Percentiles rank a stretch among this genome's conserved stretches.
These are phyloP conservation scores for Wallacemonas sp. DNA, from an alignment of 208 protist genomes.

Conservation along the genomic window DNA sequence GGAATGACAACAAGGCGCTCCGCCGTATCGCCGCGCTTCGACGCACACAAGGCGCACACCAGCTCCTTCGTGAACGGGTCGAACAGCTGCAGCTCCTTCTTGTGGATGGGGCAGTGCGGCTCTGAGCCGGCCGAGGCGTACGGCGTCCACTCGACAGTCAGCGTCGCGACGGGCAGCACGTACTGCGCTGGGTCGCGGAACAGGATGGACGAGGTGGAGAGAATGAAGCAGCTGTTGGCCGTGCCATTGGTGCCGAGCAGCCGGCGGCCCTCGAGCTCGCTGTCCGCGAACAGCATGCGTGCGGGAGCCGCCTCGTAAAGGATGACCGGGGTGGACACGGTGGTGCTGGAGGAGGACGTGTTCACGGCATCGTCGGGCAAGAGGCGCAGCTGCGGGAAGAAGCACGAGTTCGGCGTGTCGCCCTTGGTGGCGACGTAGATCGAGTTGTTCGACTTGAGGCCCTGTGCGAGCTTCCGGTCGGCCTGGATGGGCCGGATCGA, in stretches of 20 bases:
- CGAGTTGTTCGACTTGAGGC: constrained; percentile 58
- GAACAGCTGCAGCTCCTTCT: constrained; percentile 80
- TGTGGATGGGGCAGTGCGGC: constrained; percentile 79
- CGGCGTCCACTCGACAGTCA: constrained; percentile 76
- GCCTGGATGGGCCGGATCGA: constrained; percentile 57
- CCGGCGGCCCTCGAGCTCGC: constrained; percentile 61
- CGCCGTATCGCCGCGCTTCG: constrained; percentile 16
- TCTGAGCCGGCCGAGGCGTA: constrained; percentile 62
- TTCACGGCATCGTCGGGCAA: constrained; percentile 50
- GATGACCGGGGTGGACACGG: constrained; percentile 61
- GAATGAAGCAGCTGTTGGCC: constrained; percentile 78
- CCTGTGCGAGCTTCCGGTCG: constrained; percentile 35
- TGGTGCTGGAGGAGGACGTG: constrained; percentile 14
- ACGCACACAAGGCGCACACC: constrained; percentile 74
- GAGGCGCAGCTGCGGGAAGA: constrained; percentile 81
- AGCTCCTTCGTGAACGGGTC: constrained; percentile 78
- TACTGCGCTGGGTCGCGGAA: constrained; percentile 67
- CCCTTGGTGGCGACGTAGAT: constrained; percentile 87
- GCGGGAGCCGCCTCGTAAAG: constrained; percentile 84
- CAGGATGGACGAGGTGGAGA: constrained; percentile 67
- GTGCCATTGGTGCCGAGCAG: constrained; percentile 42
- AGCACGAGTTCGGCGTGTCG: constrained; percentile 63
- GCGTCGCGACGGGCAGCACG: constrained; percentile 67
- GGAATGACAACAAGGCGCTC: constrained; percentile 66
- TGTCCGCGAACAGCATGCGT: constrained; percentile 87